phyloP scores from a whole-genome alignment of 768 basidiomycete species.

The Lepiota brunneoincarnata region DNA sequence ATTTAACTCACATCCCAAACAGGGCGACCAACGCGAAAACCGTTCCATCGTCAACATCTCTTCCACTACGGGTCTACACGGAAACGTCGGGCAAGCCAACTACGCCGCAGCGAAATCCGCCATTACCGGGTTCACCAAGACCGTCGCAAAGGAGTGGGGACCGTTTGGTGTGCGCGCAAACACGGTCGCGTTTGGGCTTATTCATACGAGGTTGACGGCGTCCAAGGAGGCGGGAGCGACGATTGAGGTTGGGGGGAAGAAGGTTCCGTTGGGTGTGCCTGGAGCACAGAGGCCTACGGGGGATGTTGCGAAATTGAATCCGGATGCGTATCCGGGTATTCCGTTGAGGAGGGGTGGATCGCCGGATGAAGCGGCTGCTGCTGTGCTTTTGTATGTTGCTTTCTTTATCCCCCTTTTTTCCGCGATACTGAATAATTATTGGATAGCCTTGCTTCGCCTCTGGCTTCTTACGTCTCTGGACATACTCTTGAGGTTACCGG shows the following conservation, averaged over 20 bases:
- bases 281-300: slow-evolving; percentile 37
- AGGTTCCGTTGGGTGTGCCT: slow-evolving; percentile 80
- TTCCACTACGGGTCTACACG: slow-evolving; percentile 79
- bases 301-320: slow-evolving; percentile 20
- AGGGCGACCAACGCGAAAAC: slow-evolving; percentile 59
- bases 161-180: slow-evolving; percentile 79
- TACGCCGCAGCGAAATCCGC: slow-evolving; percentile 81
- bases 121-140: slow-evolving; percentile 79
- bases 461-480: slow-evolving; percentile 78
- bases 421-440: neutral
- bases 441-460: slow-evolving; percentile 67
- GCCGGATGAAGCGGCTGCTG: slow-evolving; percentile 74
- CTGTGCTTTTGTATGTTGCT: slow-evolving; percentile 69
- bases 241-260: slow-evolving; percentile 82
- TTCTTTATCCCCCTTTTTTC: slow-evolving; percentile 9
- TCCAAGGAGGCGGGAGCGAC: slow-evolving; percentile 74
- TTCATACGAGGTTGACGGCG: slow-evolving; percentile 79
- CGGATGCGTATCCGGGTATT: slow-evolving; percentile 39
- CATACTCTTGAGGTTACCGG: slow-evolving; percentile 86
- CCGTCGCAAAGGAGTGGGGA: slow-evolving; percentile 88
- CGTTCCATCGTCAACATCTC: slow-evolving; percentile 82
- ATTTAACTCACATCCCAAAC: slow-evolving; percentile 11
- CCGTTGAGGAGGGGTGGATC: slow-evolving; percentile 69
- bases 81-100: slow-evolving; percentile 84
- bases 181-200: slow-evolving; percentile 73